Conservation (phyloP, 495 filamentous ascomycete genomes). For the Daldinia bambusicola region DNA sequence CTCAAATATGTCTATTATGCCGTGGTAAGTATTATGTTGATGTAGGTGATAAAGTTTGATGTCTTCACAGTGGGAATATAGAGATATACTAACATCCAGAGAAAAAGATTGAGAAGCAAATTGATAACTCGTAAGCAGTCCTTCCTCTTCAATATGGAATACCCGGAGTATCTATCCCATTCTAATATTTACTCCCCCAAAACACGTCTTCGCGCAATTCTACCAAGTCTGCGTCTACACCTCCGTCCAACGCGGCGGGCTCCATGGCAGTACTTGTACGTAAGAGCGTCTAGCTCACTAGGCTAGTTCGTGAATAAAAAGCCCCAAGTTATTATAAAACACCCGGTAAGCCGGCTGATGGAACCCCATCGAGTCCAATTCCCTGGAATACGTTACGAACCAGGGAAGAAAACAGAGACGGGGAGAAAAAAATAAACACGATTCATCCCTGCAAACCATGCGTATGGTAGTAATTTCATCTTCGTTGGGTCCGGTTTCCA, state of each 20-base stretch:
- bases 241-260: not conserved
- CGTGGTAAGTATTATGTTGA: not conserved
- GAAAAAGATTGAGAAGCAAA: not conserved
- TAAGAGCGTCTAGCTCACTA: not conserved
- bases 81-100: not conserved
- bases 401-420: not conserved
- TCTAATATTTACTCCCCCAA: not conserved
- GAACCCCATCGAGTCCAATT: conserved; percentile 5
- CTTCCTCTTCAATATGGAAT: not conserved
- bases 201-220: not conserved
- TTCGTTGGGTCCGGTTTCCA: conserved; percentile 1
- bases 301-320: not conserved
- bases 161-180: not conserved
- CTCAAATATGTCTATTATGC: not conserved
- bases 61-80: not conserved
- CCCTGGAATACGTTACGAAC: conserved; percentile 5
- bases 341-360: not conserved
- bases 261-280: conserved; percentile 1
- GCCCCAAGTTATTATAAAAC: not conserved
- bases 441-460: conserved; percentile 27
- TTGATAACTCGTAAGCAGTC: not conserved
- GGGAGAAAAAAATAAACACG: not conserved
- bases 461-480: conserved; percentile 10
- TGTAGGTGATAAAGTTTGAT: not conserved
- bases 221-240: not conserved